phyloP scores from a whole-genome alignment of 306 rosid species.

The Adenanthera pavonina region DNA sequence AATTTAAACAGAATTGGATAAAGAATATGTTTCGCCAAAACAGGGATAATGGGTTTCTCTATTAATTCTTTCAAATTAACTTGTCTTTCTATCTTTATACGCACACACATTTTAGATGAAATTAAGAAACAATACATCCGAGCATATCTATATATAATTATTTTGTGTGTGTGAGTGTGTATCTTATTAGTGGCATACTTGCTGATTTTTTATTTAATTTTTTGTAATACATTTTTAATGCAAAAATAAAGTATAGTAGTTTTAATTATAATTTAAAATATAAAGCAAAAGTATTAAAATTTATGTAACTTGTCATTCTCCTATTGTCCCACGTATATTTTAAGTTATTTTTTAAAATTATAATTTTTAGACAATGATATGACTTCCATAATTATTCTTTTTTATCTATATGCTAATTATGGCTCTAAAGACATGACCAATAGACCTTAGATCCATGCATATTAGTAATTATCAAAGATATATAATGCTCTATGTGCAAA shows the following conservation, averaged over 20 bases:
- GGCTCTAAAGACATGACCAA: neutral
- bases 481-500: no score
- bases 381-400: neutral
- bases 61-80: neutral
- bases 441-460: neutral
- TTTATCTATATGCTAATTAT: neutral
- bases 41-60: neutral
- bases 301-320: no score
- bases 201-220: no score
- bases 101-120: neutral
- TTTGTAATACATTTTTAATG: no score
- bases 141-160: no score
- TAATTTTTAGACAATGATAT: neutral
- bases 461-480: no score
- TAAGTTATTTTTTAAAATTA: neutral
- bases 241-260: no score
- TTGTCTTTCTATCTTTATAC: neutral
- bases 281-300: no score
- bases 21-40: conserved; percentile 4
- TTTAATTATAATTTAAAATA: no score
- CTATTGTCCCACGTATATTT: neutral
- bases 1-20: neutral
- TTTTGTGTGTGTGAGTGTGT: no score
- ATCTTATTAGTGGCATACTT: no score
- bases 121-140: neutral